Conservation (phyloP, 2,329 filamentous ascomycete species). For the Nemania sp. region DNA sequence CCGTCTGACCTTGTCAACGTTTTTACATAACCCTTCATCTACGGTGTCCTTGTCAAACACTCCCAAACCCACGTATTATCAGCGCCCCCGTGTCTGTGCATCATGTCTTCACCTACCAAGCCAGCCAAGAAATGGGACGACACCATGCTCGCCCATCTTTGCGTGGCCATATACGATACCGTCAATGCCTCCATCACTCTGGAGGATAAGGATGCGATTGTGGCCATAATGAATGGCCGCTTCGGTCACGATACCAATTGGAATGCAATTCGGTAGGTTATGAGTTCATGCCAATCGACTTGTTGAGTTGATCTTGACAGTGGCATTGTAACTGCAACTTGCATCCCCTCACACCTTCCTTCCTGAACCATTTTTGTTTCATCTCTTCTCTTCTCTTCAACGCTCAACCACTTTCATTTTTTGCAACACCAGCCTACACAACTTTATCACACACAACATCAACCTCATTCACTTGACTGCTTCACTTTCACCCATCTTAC, state of each 20-base stretch:
- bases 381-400: neutral
- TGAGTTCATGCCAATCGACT: conserved; percentile 1
- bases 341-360: conserved; percentile 1
- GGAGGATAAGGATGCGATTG: conserved; percentile 32
- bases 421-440: neutral
- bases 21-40: too few relatives aligned
- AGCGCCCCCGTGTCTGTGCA: too few relatives aligned
- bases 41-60: neutral
- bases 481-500: neutral
- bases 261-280: conserved; percentile 45
- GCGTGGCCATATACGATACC: conserved; percentile 31
- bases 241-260: conserved; percentile 26
- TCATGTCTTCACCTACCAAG: conserved; percentile 16
- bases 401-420: neutral
- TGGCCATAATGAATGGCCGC: conserved; percentile 1
- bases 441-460: neutral
- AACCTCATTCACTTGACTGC: neutral
- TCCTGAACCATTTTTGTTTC: neutral
- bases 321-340: neutral
- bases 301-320: conserved; percentile 13
- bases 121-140: conserved; percentile 30
- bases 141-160: conserved; percentile 28
- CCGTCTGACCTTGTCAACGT: too few relatives aligned
- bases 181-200: conserved; percentile 23
- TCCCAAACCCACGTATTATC: neutral